Evolutionary conservation across 371 early-diverging fungal species (phyloP).

Genomic region (Apophysomyces ossiformis): DNA sequence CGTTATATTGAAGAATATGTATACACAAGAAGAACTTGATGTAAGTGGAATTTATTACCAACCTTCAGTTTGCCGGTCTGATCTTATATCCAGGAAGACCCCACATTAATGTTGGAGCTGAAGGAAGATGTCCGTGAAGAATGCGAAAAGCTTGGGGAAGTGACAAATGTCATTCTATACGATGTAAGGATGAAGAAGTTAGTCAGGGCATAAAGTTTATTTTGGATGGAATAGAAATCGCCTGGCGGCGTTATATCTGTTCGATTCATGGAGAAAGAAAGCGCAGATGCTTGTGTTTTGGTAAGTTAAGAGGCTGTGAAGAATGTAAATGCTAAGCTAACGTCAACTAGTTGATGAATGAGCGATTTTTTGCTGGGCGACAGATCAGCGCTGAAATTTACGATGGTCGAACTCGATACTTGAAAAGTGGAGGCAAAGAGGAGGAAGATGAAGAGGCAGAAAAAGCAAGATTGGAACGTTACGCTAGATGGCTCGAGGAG

Average conservation of each 20-base stretch:
- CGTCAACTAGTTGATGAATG: conserved; percentile 78
- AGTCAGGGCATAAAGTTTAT: background rate
- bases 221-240: conserved; percentile 54
- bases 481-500: conserved; percentile 82
- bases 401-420: conserved; percentile 76
- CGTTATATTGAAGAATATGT: conserved; percentile 94
- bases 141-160: conserved; percentile 92
- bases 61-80: background rate
- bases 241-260: conserved; percentile 91
- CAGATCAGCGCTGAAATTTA: conserved; percentile 80
- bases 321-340: background rate
- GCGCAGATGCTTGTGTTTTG: conserved; percentile 82
- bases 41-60: conserved; percentile 33
- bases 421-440: conserved; percentile 52
- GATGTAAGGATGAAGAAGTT: conserved; percentile 64
- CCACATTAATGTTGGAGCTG: conserved; percentile 84
- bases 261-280: conserved; percentile 80
- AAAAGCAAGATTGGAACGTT: conserved; percentile 74
- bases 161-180: conserved; percentile 88
- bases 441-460: conserved; percentile 76
- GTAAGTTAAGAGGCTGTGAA: conserved; percentile 36
- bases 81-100: conserved; percentile 66
- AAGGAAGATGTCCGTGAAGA: conserved; percentile 93
- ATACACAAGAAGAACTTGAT: conserved; percentile 86
- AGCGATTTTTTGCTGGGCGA: conserved; percentile 88